Evolutionary conservation across 2,329 filamentous ascomycete species (phyloP).

Genomic region (Fusarium brevicatenulatum): DNA sequence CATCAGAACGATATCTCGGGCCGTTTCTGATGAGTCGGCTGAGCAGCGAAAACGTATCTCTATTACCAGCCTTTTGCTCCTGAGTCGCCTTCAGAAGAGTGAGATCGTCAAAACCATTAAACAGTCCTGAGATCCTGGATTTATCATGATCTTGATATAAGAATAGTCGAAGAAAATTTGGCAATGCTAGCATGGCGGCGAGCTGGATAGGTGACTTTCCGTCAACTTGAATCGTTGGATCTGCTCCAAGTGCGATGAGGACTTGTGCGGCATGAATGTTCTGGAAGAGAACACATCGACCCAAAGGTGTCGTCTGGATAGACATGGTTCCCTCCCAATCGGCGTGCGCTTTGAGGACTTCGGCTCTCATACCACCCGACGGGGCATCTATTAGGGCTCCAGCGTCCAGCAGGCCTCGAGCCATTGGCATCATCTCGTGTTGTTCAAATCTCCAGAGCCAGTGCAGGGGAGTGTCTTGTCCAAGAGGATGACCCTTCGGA

Average conservation of each 20-base stretch:
- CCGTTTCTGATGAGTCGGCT: not conserved
- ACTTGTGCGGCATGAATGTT: not conserved
- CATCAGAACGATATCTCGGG: not conserved
- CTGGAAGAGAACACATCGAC: not conserved
- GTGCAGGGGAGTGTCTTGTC: not conserved
- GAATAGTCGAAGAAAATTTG: not conserved
- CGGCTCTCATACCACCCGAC: not conserved
- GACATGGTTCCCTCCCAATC: constrained; percentile 2
- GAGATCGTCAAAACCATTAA: not conserved
- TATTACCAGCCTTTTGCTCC: not conserved
- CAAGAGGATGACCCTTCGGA: not conserved
- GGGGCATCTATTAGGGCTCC: not conserved
- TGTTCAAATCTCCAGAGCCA: not conserved
- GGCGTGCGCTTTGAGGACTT: not conserved
- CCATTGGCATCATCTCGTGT: not conserved
- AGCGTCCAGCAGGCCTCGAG: rapidly evolving
- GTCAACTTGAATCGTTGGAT: not conserved
- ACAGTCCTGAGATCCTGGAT: rapidly evolving
- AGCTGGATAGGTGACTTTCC: not conserved
- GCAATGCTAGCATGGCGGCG: not conserved
- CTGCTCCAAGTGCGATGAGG: not conserved
- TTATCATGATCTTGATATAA: not conserved
- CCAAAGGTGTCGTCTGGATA: not conserved
- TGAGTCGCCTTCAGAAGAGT: not conserved
- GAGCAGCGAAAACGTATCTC: not conserved